Percentiles rank a stretch among this genome's conserved stretches.
Evolutionary conservation across 2,329 filamentous ascomycete genomes (phyloP).

Genomic region (Fusarium vanettenii): DNA sequence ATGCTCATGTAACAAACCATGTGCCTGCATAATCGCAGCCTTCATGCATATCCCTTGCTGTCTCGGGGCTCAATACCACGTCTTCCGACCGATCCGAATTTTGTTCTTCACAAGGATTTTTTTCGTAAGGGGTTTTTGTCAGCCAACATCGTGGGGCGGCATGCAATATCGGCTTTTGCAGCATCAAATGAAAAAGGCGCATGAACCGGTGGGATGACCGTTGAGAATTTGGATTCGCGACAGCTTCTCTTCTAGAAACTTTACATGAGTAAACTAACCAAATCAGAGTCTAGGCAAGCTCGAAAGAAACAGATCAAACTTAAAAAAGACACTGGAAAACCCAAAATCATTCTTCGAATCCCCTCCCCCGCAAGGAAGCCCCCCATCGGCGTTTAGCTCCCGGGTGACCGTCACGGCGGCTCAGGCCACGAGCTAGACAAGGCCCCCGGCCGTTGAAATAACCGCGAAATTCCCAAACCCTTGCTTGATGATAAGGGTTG

Average conservation of each 20-base stretch:
- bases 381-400: not conserved
- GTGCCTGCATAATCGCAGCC: slow-evolving; percentile 1
- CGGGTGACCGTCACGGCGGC: not conserved
- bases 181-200: not conserved
- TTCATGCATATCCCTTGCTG: not conserved
- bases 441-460: not conserved
- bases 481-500: not conserved
- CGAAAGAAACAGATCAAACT: not conserved
- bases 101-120: not conserved
- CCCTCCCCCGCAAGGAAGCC: not conserved
- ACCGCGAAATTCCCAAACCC: not conserved
- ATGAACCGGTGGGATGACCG: not conserved
- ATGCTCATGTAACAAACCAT: not conserved
- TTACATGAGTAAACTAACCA: not conserved
- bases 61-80: not conserved
- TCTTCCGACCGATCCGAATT: not conserved
- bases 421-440: not conserved
- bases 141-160: not conserved
- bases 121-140: not conserved
- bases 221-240: not conserved
- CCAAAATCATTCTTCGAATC: not conserved
- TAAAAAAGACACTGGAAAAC: not conserved
- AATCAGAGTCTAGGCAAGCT: not conserved
- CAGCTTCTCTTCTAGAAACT: not conserved
- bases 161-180: not conserved